Percentiles rank a stretch among this genome's conserved stretches.
phyloP scores from a whole-genome alignment of 106 monocot genomes.

The Gastrodia elata region DNA sequence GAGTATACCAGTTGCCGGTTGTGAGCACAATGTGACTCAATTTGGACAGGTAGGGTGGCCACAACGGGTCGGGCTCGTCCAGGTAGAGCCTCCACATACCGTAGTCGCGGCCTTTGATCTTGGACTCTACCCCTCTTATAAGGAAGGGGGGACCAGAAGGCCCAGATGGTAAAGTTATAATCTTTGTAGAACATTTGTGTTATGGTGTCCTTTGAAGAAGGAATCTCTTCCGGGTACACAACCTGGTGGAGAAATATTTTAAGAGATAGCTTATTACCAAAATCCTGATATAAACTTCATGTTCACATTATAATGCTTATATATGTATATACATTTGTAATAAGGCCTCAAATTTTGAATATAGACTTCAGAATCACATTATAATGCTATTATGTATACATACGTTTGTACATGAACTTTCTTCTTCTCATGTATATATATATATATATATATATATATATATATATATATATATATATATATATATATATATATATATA shows the following conservation, averaged over 20 bases:
- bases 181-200: conserved; percentile 26
- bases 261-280: no score
- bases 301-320: no score
- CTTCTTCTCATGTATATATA: no score
- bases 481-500: no score
- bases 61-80: conserved; percentile 25
- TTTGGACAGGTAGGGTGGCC: conserved; percentile 13
- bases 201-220: conserved; percentile 13
- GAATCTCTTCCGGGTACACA: conserved; percentile 28
- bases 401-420: no score
- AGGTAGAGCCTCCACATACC: conserved; percentile 34
- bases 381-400: no score
- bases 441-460: no score
- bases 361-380: no score
- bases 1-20: conserved; percentile 50
- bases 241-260: conserved; percentile 25
- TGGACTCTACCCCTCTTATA: conserved; percentile 13
- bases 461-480: no score
- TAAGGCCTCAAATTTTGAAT: no score
- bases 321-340: no score
- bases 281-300: neutral
- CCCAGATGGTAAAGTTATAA: conserved; percentile 40
- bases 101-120: neutral
- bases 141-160: conserved; percentile 58
- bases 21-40: conserved; percentile 41